Evolutionary conservation across 768 basidiomycete species (phyloP).

Genomic region (Naematelia aurantialba): DNA sequence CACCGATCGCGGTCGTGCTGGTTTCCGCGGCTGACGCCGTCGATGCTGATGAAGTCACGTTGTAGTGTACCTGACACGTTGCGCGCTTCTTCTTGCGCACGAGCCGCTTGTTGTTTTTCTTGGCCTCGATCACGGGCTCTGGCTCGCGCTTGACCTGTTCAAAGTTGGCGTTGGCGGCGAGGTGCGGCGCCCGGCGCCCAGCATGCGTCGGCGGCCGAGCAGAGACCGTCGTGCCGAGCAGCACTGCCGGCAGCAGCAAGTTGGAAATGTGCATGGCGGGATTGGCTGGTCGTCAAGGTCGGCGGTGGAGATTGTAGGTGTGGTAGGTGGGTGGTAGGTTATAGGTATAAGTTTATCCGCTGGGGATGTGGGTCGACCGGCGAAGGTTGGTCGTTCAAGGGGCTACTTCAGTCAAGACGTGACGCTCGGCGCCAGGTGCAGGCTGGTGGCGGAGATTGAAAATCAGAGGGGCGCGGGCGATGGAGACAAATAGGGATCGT

Average conservation of each 20-base stretch:
- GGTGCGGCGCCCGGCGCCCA: not conserved
- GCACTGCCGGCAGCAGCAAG: slow-evolving; percentile 34
- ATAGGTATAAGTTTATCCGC: slow-evolving; percentile 5
- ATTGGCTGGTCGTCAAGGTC: slow-evolving; percentile 8
- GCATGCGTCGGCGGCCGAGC: not conserved
- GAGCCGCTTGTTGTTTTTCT: slow-evolving; percentile 33
- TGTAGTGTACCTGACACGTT: slow-evolving; percentile 28
- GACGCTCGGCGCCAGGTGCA: slow-evolving; percentile 12
- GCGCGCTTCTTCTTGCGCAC: slow-evolving; percentile 44
- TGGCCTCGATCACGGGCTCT: not conserved
- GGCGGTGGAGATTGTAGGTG: slow-evolving; percentile 1
- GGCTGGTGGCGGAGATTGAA: slow-evolving; percentile 4
- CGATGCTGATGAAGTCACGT: slow-evolving; percentile 18
- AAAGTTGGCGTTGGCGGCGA: no score
- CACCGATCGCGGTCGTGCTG: slow-evolving; percentile 15
- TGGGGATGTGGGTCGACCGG: slow-evolving; percentile 28
- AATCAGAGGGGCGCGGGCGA: slow-evolving; percentile 3
- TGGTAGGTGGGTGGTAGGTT: not conserved
- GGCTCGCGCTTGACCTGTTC: slow-evolving; percentile 7
- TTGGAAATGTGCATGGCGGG: slow-evolving; percentile 37
- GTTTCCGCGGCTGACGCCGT: slow-evolving; percentile 12
- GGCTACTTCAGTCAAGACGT: not conserved
- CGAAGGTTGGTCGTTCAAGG: slow-evolving; percentile 27
- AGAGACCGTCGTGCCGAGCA: slow-evolving; percentile 20
- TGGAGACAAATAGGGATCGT: no score